Base-by-base conservation (phyloP, 1,284 basidiomycete species). In the Caloboletus inedulis region DNA sequence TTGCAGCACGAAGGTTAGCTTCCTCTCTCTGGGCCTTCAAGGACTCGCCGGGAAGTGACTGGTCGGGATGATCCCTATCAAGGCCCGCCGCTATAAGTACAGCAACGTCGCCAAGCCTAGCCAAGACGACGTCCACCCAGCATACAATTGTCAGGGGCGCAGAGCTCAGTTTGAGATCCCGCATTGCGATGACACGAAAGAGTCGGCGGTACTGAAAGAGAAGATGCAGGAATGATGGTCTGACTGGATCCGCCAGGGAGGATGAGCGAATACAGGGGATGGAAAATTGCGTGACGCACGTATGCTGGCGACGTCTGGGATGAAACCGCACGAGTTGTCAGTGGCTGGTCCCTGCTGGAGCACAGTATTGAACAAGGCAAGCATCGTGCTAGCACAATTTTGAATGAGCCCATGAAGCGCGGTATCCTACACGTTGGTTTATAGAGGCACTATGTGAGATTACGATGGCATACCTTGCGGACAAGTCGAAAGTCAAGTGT, bases 71-170 rank as follows among this genome's bases (percentile, higher is more conserved):
- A 31, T 59, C 49, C 19, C 47, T 45, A 21, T 60, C 56, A 23
- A 68, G 58, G 4, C 73, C 73, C 2, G 68, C 63, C 3, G 76
- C 69, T 27, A 79, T 41, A 7, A 63, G 49, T 4, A 72, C 53
- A n/a, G 72, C 62, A 10, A 75, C 69, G 31, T 76, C 70, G 18
- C 76, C 73, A 5, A 88, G 62, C 58, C 75, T 80, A 5, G 76
- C 75, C n/a, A 89, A 64, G 19, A 87, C 53, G 41, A 75, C 65
- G 54, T 89, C 86, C 7, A 81, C 78, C 82, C 83, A 87, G 61
- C 79, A 85, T 44, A 82, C 67, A 25, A 79, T 56, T 7, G 72
- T 64, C 2, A 72, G 66, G 19, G 68, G 51, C 10, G 59, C 49
- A 21, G 58, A 55, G 12, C 49, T 55, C 19, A 52, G 53, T 13